Conservation (phyloP, 2,329 filamentous ascomycete species). For the Aaosphaeria arxii region DNA sequence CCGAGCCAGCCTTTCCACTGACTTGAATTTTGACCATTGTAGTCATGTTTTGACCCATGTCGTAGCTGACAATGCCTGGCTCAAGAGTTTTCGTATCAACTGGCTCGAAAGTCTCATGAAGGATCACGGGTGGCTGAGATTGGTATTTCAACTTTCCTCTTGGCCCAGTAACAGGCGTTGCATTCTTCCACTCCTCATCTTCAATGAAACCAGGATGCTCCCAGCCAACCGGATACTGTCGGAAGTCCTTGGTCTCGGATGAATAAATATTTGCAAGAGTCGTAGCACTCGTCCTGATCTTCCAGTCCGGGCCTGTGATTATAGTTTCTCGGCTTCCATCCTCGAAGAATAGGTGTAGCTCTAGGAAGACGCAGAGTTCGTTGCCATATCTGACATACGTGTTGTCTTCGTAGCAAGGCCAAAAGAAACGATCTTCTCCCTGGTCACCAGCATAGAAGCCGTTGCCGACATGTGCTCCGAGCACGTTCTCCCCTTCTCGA, state of each 20-base stretch:
- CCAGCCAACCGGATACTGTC: conserved; percentile 31
- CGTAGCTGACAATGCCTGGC: conserved; percentile 24
- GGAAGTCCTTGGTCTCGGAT: too few species aligned
- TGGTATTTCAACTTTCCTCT: conserved; percentile 40
- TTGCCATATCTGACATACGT: conserved; percentile 40
- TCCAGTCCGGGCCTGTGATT: conserved; percentile 36
- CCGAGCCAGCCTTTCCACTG: conserved; percentile 22
- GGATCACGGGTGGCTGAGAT: conserved; percentile 38
- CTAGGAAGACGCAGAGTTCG: conserved; percentile 34
- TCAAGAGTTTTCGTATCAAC: conserved; percentile 12
- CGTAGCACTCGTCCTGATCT: too few species aligned
- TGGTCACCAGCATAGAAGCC: conserved; percentile 47
- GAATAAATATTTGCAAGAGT: too few species aligned
- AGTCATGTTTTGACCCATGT: conserved; percentile 34
- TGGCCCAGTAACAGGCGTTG: conserved; percentile 40
- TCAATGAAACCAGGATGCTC: conserved; percentile 22
- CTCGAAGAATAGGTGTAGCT: conserved; percentile 38
- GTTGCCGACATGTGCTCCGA: conserved; percentile 17
- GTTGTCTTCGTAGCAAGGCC: conserved; percentile 44
- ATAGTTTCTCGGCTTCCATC: conserved; percentile 37
- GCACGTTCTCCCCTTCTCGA: too few species aligned
- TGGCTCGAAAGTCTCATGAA: conserved; percentile 38
- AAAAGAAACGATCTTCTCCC: conserved; percentile 41
- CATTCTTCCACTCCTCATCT: conserved; percentile 28
- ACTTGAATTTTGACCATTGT: conserved; percentile 28